Conservation (phyloP, 352 stramenopile species). For the Pythium chondricola region DNA sequence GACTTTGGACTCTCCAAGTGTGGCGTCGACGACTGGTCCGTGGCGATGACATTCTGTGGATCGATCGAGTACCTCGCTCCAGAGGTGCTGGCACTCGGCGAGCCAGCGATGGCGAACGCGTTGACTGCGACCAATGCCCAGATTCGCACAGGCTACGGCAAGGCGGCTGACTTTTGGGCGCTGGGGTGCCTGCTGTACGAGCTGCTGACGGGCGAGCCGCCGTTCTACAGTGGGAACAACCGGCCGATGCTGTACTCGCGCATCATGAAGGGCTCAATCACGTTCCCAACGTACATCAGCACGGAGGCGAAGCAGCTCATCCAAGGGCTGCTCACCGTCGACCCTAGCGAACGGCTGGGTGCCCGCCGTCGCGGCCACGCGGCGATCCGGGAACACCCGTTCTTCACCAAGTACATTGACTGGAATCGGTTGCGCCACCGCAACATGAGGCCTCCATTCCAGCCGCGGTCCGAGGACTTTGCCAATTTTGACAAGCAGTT, state of each 20-base stretch:
- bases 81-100: conserved; percentile 55
- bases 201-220: conserved; percentile 83
- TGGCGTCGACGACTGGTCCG: conserved; percentile 51
- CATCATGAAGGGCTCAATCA: conserved; percentile 39
- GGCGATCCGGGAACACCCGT: conserved; percentile 58
- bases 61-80: conserved; percentile 86
- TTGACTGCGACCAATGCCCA: not conserved
- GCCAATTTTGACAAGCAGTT: conserved; percentile 86
- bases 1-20: conserved; percentile 89
- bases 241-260: conserved; percentile 51
- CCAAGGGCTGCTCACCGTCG: conserved; percentile 33
- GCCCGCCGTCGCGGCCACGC: conserved; percentile 25
- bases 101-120: conserved; percentile 18
- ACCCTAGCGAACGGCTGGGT: conserved; percentile 56
- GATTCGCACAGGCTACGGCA: conserved; percentile 62
- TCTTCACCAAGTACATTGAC: conserved; percentile 65
- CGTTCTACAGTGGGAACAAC: conserved; percentile 75
- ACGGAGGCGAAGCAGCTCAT: conserved; percentile 48
- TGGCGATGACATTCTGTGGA: conserved; percentile 79
- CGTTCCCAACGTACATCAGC: conserved; percentile 50
- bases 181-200: conserved; percentile 86
- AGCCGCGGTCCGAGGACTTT: conserved; percentile 58
- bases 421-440: conserved; percentile 45
- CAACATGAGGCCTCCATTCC: conserved; percentile 48
- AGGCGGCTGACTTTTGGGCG: conserved; percentile 87